Evolutionary conservation across 2,329 filamentous ascomycete species (phyloP).

Genomic region (Nigrospora sphaerica): DNA sequence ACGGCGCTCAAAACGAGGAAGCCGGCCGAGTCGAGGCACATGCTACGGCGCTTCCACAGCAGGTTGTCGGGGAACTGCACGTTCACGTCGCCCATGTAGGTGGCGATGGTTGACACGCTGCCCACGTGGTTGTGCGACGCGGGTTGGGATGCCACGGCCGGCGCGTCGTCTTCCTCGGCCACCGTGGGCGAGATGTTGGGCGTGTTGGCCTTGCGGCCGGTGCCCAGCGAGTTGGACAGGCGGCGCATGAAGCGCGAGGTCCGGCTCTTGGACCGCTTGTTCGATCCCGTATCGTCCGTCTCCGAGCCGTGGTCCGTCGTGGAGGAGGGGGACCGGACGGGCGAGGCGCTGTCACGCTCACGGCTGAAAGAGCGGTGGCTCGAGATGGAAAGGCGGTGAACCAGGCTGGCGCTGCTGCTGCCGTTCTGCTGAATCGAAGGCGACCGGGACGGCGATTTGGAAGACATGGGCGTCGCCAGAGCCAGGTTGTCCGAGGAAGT

Average conservation of each 20-base stretch:
- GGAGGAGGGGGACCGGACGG: constrained; percentile 30
- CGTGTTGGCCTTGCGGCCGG: constrained; percentile 34
- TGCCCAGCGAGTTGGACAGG: constrained; percentile 45
- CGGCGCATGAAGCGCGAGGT: constrained; percentile 52
- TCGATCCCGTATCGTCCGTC: constrained; percentile 35
- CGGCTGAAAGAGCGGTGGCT: constrained; percentile 45
- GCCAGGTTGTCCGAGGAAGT: constrained; percentile 36
- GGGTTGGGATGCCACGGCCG: constrained; percentile 12
- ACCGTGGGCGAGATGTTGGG: constrained; percentile 44
- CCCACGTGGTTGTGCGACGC: constrained; percentile 7
- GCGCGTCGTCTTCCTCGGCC: constrained; percentile 37
- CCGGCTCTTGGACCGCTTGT: constrained; percentile 41
- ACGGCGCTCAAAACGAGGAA: constrained; percentile 73
- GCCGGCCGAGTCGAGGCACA: constrained; percentile 78
- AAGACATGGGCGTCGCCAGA: constrained; percentile 20
- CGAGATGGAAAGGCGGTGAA: constrained; percentile 58
- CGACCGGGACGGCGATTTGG: constrained; percentile 39
- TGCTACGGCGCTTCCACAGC: constrained; percentile 88
- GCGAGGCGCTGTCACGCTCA: constrained; percentile 26
- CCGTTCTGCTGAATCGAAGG: constrained; percentile 34
- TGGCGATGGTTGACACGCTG: constrained; percentile 32
- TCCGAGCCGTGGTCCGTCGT: constrained; percentile 38
- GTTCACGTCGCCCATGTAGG: constrained; percentile 83
- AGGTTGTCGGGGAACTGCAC: constrained; percentile 95
- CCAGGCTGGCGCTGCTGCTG: constrained; percentile 39